These are phyloP conservation scores for Rhodotorula sp. DNA, from an alignment of 1,284 basidiomycete genomes.

Conservation along the genomic window DNA sequence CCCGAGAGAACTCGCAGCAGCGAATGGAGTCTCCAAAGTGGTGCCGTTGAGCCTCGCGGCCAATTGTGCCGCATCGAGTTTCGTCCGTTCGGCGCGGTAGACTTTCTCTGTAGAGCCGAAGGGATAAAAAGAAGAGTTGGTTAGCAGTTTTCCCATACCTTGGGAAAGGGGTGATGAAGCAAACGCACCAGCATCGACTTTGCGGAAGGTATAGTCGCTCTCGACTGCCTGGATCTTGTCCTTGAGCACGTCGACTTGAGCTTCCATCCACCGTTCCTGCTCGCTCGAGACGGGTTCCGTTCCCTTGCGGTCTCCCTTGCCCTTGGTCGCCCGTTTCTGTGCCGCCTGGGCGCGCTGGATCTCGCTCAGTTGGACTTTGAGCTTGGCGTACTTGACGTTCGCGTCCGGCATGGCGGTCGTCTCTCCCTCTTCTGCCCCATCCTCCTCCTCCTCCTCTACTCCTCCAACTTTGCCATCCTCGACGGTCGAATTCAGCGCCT, in stretches of 20 bases:
- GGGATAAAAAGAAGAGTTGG: no score
- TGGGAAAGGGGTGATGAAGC: conserved; percentile 8
- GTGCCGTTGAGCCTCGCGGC: conserved; percentile 57
- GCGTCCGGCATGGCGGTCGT: conserved; percentile 41
- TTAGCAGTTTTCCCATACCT: neutral
- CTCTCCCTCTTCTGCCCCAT: conserved; percentile 19
- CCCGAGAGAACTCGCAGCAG: no score
- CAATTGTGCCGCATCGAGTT: conserved; percentile 57
- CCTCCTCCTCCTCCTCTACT: conserved; percentile 4
- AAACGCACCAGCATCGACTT: conserved; percentile 54
- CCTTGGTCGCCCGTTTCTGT: conserved; percentile 41
- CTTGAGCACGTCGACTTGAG: conserved; percentile 59
- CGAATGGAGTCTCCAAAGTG: conserved; percentile 9
- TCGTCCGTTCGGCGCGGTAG: conserved; percentile 61
- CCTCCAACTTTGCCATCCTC: conserved; percentile 6
- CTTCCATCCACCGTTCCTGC: conserved; percentile 50
- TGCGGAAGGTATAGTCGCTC: conserved; percentile 34
- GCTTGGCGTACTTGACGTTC: conserved; percentile 34
- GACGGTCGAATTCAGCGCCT: conserved; percentile 16
- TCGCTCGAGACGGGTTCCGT: conserved; percentile 39
- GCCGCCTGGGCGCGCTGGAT: conserved; percentile 39
- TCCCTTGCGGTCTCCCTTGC: conserved; percentile 40
- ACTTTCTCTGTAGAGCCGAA: conserved; percentile 53
- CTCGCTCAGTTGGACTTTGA: conserved; percentile 39
- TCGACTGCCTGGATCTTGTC: conserved; percentile 54